Evolutionary conservation across 768 basidiomycete genomes (phyloP).

Genomic region (Fomitopsis pulvina): DNA sequence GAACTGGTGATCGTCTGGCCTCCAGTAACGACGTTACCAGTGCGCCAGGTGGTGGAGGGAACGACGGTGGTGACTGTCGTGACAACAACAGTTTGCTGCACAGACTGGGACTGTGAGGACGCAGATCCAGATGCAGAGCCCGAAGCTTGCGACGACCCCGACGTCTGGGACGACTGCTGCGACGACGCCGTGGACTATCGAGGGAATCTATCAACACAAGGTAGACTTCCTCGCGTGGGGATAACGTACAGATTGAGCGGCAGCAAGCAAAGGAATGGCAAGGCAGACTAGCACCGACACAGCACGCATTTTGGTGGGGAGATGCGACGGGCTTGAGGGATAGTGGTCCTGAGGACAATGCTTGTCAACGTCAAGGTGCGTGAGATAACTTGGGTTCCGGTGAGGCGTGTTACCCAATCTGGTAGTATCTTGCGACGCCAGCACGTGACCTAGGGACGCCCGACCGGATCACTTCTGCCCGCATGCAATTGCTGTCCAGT

Average conservation of each 20-base stretch:
- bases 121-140: background rate
- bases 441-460: no score
- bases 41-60: slow-evolving; percentile 18
- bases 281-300: slow-evolving; percentile 16
- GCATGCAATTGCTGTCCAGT: no score
- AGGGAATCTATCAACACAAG: slow-evolving; percentile 12
- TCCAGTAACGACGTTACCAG: background rate
- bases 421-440: no score
- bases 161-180: slow-evolving; percentile 2
- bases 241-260: slow-evolving; percentile 33
- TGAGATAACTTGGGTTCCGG: no score
- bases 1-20: slow-evolving; percentile 15
- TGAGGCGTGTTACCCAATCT: no score
- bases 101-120: slow-evolving; percentile 5
- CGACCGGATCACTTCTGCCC: no score
- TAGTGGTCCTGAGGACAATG: no score
- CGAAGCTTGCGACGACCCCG: background rate
- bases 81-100: slow-evolving; percentile 1
- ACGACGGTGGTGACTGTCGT: slow-evolving; percentile 26
- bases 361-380: slow-evolving; percentile 1
- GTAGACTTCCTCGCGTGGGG: background rate
- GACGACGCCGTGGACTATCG: slow-evolving; percentile 6
- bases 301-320: background rate
- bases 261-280: slow-evolving; percentile 32
- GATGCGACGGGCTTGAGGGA: no score